Evolutionary conservation across 352 stramenopile species (phyloP), one percentile per base, ranked within the genome.

Genomic region (Discostella stelligera): DNA sequence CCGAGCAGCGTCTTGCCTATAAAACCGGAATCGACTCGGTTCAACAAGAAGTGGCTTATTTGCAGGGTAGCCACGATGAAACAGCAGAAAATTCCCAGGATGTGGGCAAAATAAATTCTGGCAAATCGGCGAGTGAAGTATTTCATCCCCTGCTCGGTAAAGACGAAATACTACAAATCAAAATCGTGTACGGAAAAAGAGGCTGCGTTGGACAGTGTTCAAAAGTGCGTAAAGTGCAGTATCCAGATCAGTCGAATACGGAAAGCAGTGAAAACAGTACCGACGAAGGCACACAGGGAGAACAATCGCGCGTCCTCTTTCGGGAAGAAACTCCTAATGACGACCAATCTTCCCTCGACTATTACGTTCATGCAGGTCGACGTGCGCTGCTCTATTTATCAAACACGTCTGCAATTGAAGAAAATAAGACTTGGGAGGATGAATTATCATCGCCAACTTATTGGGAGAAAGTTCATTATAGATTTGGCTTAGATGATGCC

Each of bases 111-210:
- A n/a, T n/a, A n/a, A n/a, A n/a, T n/a, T n/a, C 53, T 48, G 53
- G 37, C n/a, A 53, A 5, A 14, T 25, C 7, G 1, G 46, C 10
- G 1, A 56, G 7, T 14, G 49, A 30, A 16, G 13, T 13, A 13
- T 20, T 18, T 14, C 11, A 50, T 58, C 80, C 75, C 11, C 46
- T 86, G 7, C 30, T 86, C 11, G 71, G 71, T 21, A 79, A 72
- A 21, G 71, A 86, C 71, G 80, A 86, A 55, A 84, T 86, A 20
- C 39, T 86, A 11, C 80, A 86, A 70, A 84, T 86, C 4, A 84
- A 84, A 74, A 77, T 86, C 14, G 25, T 86, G 37, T 86, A 82
- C 64, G 80, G 80, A 55, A 39, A 59, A 37, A 64, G n/a, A n/a
- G n/a, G 49, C 25, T 84, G 75, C 30, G 32, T 16, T 32, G 80